A percentile compares a stretch with the other conserved stretches of the same genome.
Conservation (phyloP, 805 yeast genomes). For the Debaryomyces maramus region DNA sequence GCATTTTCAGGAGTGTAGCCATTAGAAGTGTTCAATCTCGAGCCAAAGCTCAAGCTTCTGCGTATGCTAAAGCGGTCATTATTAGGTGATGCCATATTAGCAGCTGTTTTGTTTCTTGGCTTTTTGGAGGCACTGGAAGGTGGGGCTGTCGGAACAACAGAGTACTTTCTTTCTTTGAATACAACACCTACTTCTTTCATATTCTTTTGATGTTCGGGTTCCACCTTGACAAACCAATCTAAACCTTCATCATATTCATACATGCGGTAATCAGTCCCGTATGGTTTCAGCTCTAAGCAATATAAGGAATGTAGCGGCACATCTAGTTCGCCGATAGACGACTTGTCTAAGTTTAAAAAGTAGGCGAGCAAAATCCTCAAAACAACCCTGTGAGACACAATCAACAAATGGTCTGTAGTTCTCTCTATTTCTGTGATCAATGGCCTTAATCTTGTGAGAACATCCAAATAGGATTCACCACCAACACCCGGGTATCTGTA, state of each 20-base stretch:
- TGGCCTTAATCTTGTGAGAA: conserved; percentile 84
- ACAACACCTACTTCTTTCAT: conserved; percentile 72
- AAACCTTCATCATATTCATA: conserved; percentile 79
- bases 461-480: conserved; percentile 94
- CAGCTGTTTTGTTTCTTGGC: conserved; percentile 6
- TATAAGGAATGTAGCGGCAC: conserved; percentile 92
- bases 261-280: conserved; percentile 91
- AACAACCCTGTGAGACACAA: conserved; percentile 89
- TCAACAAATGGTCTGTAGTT: conserved; percentile 79
- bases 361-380: conserved; percentile 85
- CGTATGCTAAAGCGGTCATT: conserved; percentile 23
- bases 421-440: conserved; percentile 91
- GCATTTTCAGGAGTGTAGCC: background rate
- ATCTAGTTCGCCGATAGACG: conserved; percentile 83
- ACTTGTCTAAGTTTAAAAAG: conserved; percentile 77
- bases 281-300: conserved; percentile 88
- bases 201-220: conserved; percentile 54
- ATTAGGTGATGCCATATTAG: conserved; percentile 5
- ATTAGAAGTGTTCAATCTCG: conserved; percentile 3
- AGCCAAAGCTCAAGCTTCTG: conserved; percentile 21
- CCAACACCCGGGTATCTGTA: conserved; percentile 97
- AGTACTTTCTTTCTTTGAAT: conserved; percentile 65
- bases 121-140: conserved; percentile 26
- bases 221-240: conserved; percentile 77
- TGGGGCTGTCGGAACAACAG: conserved; percentile 79